Base-by-base conservation (phyloP, 2,329 filamentous ascomycete species). In the Trichoderma arundinaceum region DNA sequence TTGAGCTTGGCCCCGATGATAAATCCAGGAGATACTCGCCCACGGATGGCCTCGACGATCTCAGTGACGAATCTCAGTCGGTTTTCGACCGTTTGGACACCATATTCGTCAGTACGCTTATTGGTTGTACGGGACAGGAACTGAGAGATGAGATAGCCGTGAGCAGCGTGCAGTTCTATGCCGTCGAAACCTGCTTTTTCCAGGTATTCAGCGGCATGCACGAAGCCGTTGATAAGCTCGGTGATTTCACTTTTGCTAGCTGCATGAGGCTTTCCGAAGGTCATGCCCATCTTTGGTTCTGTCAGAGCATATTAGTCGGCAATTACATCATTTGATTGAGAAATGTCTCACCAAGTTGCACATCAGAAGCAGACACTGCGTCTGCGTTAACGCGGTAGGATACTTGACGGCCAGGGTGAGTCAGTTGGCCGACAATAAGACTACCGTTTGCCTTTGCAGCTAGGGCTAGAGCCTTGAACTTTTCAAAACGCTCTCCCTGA, bases 181-280 rank as follows among this genome's bases (percentile, higher is more conserved):
- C 83, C 83, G 67, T 85, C 79, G 53, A 81, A 90, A 3, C 88
- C 88, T 0, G 86, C 87, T 72, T 85, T 85, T 65, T 89, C 81
- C 3, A 86, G 77, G 68, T 84, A 90, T 70, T 86, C 83, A 0
- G 86, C 86, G 0, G 86, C 82, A 70, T 90, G 83, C 0, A 84
- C 84, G 70, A 88, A 91, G 4, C 82, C 82, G 19, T 86, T 80
- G n/a, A 88, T 80, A 17, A 90, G 73, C 13, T 77, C 72, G 44
- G 79, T 72, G 69, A 91, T 86, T 53, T 88, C 86, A 15, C 80
- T 77, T 19, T 83, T 76, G 0, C 81, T 83, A 19, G 83, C 84
- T 1, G 83, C 79, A 39, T 81, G 49, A 9, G 49, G 49, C n/a
- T n/a, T 52, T 13, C 28, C 28, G 22, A 28, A 28, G 22, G 22